phyloP scores from a whole-genome alignment of 768 basidiomycete species.

The Trametes sanguinea region DNA sequence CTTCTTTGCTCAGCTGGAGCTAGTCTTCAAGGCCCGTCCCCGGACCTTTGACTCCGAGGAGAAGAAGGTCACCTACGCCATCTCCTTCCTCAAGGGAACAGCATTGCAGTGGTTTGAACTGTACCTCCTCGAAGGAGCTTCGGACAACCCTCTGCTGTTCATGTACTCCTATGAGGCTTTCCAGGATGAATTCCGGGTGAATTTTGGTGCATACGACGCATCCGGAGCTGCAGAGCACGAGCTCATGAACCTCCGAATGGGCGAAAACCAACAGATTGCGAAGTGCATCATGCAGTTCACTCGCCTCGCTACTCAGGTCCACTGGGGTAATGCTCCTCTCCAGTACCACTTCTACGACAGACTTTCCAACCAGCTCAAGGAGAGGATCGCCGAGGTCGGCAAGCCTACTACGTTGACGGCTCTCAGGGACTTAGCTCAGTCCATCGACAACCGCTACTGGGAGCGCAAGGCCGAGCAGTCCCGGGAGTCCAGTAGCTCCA shows the following conservation, averaged over 20 bases:
- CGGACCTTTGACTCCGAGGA: neutral
- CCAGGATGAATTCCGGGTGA: slow-evolving; percentile 1
- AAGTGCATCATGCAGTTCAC: neutral
- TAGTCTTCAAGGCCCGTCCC: neutral
- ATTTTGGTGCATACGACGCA: neutral
- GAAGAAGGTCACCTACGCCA: slow-evolving; percentile 8
- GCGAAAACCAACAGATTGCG: slow-evolving; percentile 8
- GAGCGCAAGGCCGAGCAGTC: slow-evolving; percentile 10
- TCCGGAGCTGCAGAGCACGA: slow-evolving; percentile 5
- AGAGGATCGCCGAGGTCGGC: slow-evolving; percentile 7
- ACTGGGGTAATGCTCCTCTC: no score
- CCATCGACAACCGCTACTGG: slow-evolving; percentile 22
- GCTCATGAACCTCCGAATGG: neutral
- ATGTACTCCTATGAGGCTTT: neutral
- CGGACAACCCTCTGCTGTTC: neutral
- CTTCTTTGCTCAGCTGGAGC: slow-evolving; percentile 3
- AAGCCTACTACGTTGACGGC: slow-evolving; percentile 2
- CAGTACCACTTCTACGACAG: slow-evolving; percentile 12
- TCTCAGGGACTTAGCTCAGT: neutral
- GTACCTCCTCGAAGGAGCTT: no score
- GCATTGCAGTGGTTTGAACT: no score
- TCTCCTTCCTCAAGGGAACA: slow-evolving; percentile 1
- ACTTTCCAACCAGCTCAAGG: slow-evolving; percentile 17
- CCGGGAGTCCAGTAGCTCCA: no score
- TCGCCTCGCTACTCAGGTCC: no score